These are phyloP conservation scores for Catunica adiposa DNA, from an alignment of 2,329 filamentous ascomycete species.

Conservation along the genomic window DNA sequence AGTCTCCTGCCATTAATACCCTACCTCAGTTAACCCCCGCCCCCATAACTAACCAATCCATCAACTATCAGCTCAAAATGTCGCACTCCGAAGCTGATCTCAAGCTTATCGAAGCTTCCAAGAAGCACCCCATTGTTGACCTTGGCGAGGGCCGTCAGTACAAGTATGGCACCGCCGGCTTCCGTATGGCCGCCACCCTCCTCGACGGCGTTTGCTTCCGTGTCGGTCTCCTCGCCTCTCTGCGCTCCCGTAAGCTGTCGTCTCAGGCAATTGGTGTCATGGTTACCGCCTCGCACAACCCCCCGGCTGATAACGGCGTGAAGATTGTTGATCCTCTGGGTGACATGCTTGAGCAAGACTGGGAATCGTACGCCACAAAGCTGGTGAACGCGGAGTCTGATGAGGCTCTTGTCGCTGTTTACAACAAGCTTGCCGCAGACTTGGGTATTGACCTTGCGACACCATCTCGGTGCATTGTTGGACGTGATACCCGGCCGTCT, in stretches of 20 bases:
- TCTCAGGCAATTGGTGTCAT: slow-evolving; percentile 90
- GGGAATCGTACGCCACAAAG: slow-evolving; percentile 76
- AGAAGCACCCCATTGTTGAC: slow-evolving; percentile 42
- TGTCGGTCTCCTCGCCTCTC: slow-evolving; percentile 72
- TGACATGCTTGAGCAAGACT: slow-evolving; percentile 92
- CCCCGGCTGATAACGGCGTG: slow-evolving; percentile 75
- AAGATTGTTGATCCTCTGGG: slow-evolving; percentile 96
- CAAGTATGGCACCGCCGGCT: slow-evolving; percentile 51
- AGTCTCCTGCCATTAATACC: background rate
- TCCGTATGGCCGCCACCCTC: slow-evolving; percentile 57
- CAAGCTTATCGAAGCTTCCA: slow-evolving; percentile 42
- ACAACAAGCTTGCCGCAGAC: slow-evolving; percentile 56
- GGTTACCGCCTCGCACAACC: slow-evolving; percentile 91
- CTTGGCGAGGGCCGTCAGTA: slow-evolving; percentile 30
- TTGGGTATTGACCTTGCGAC: slow-evolving; percentile 58
- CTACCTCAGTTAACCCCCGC: background rate
- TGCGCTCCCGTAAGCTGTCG: slow-evolving; percentile 78
- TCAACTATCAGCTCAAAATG: slow-evolving; percentile 5
- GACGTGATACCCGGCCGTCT: slow-evolving; percentile 82
- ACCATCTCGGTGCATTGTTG: slow-evolving; percentile 70
- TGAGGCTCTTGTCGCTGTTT: slow-evolving; percentile 57
- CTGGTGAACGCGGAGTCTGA: slow-evolving; percentile 74
- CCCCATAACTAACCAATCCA: slow-evolving; percentile 3
- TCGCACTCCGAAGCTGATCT: slow-evolving; percentile 19
- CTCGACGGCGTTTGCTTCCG: slow-evolving; percentile 87